Percentiles rank a stretch among this genome's conserved stretches.
These are phyloP conservation scores for Apiospora kogelbergensis DNA, from an alignment of 2,329 filamentous ascomycete species.

Conservation along the genomic window DNA sequence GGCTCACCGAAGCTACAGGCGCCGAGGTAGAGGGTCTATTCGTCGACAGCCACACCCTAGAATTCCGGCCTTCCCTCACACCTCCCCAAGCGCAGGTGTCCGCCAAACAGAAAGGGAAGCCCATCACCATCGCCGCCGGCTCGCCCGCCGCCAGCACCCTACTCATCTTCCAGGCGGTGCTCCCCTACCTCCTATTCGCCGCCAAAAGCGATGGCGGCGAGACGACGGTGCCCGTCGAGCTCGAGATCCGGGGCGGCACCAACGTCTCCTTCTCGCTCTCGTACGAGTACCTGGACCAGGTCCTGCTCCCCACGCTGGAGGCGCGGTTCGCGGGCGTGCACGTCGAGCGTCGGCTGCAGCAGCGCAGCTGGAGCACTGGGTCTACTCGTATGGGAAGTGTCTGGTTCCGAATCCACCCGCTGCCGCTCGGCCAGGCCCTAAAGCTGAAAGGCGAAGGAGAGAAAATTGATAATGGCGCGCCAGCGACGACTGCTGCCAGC, in stretches of 20 bases:
- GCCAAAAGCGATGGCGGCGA: conserved; percentile 31
- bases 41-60: conserved; percentile 51
- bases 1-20: conserved; percentile 50
- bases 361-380: conserved; percentile 53
- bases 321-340: conserved; percentile 46
- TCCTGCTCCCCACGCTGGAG: conserved; percentile 55
- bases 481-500: conserved; percentile 10
- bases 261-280: conserved; percentile 57
- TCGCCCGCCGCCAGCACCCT: conserved; percentile 54
- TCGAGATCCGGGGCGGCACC: conserved; percentile 58
- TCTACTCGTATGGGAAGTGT: conserved; percentile 41
- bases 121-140: conserved; percentile 49
- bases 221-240: conserved; percentile 41
- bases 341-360: conserved; percentile 44
- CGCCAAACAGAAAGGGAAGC: conserved; percentile 35
- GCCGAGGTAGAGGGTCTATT: conserved; percentile 50
- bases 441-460: conserved; percentile 25
- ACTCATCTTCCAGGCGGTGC: conserved; percentile 59
- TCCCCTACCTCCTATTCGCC: conserved; percentile 59
- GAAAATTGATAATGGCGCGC: neutral
- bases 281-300: conserved; percentile 64
- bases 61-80: conserved; percentile 42
- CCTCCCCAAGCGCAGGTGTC: conserved; percentile 32
- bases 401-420: conserved; percentile 44
- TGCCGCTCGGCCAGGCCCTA: conserved; percentile 37